A percentile compares a stretch with the other conserved stretches of the same genome.
Evolutionary conservation across 31 red algal genomes (phyloP).

Genomic region (Porphyra umbilicalis): DNA sequence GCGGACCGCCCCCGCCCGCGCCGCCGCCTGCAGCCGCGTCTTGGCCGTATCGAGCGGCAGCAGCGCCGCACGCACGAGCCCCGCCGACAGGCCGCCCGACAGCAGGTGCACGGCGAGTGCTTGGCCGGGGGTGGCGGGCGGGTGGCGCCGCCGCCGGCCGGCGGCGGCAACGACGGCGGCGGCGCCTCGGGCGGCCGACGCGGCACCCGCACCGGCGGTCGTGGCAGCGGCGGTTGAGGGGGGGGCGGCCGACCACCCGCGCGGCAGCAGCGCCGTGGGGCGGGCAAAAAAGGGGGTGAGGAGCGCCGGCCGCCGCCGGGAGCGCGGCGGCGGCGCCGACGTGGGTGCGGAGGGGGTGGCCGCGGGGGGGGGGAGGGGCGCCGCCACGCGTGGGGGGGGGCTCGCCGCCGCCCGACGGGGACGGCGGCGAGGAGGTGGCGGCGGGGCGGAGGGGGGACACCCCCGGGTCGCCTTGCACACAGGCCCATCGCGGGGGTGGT

Average conservation of each 20-base stretch:
- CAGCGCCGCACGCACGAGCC: constrained; percentile 38
- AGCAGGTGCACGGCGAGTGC: constrained; percentile 24
- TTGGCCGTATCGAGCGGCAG: constrained; percentile 68
- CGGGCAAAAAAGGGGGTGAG: not conserved
- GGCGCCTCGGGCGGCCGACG: not conserved
- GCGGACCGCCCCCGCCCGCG: not conserved
- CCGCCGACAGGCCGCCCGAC: constrained; percentile 48
- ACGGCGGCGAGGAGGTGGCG: not conserved
- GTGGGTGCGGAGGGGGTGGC: not conserved
- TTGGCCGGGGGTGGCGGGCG: not conserved
- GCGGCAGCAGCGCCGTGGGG: not conserved
- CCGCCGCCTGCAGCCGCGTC: constrained; percentile 49
- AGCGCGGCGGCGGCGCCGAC: not conserved
- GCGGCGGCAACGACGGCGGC: not conserved
- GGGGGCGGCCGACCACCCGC: not conserved
- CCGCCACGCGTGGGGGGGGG: not conserved
- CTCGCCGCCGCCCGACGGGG: not conserved
- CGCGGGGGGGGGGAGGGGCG: not conserved
- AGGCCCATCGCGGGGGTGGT: not conserved
- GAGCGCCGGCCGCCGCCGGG: not conserved
- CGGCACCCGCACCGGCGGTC: not conserved
- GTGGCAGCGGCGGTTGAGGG: not conserved
- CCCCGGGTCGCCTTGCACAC: not conserved
- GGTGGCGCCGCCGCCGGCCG: not conserved
- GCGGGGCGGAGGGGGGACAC: not conserved